Conservation (phyloP, 176 grass and related monocot species). For the sorghum (Sorghum bicolor) region DNA sequence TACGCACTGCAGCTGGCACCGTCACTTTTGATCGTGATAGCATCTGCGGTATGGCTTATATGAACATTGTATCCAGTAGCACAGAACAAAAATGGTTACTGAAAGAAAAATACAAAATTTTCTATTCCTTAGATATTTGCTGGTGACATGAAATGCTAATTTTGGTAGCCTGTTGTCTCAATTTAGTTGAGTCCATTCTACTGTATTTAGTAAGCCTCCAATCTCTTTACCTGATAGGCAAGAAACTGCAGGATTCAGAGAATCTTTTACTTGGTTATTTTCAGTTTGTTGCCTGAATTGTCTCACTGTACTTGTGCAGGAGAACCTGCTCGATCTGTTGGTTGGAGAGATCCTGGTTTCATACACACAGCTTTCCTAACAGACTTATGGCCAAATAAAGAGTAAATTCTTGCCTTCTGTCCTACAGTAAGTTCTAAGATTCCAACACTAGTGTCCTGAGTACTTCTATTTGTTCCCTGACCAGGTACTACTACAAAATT, state of each 20-base stretch:
- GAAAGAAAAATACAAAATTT: background rate
- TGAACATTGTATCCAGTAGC: background rate
- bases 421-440: background rate
- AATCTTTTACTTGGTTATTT: background rate
- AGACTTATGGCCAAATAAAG: slow-evolving; percentile 70
- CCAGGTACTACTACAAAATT: slow-evolving; percentile 79
- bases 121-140: background rate
- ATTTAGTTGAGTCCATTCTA: background rate
- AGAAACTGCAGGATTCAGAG: background rate
- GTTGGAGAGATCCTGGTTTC: slow-evolving; percentile 95
- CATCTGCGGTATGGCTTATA: slow-evolving; percentile 62
- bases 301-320: slow-evolving; percentile 32
- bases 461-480: background rate
- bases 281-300: background rate
- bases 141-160: background rate
- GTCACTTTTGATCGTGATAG: slow-evolving; percentile 68
- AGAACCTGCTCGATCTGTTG: slow-evolving; percentile 75
- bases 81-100: background rate
- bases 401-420: slow-evolving; percentile 36
- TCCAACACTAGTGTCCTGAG: background rate
- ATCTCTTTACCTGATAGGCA: background rate
- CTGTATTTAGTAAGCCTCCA: background rate
- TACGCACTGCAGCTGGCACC: slow-evolving; percentile 48
- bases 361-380: slow-evolving; percentile 83
- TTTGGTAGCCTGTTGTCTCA: background rate